A percentile compares a stretch with the other conserved stretches of the same genome.
These are phyloP conservation scores for Scedosporium minutisporum DNA, from an alignment of 2,329 filamentous ascomycete species.

Conservation along the genomic window DNA sequence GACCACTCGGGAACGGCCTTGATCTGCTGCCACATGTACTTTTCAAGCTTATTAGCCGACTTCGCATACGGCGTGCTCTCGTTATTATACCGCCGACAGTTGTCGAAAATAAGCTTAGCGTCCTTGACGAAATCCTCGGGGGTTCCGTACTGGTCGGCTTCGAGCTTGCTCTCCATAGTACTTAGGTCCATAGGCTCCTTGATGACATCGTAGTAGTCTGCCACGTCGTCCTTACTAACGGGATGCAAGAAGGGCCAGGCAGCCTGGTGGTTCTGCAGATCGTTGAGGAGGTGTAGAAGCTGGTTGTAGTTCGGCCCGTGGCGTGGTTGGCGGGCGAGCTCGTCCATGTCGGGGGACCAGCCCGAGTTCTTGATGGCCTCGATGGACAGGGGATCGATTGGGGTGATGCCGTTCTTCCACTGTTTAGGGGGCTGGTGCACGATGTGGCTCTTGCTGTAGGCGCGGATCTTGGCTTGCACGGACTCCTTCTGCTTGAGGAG, in stretches of 20 bases:
- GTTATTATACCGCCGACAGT: conserved; percentile 93
- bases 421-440: conserved; percentile 76
- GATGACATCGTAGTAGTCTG: conserved; percentile 99
- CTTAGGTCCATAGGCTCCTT: conserved; percentile 93
- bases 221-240: conserved; percentile 89
- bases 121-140: conserved; percentile 91
- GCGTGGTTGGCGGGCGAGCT: conserved; percentile 84
- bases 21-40: conserved; percentile 92
- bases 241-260: conserved; percentile 93
- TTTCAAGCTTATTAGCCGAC: conserved; percentile 83
- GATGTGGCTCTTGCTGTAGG: conserved; percentile 80
- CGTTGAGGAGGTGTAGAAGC: conserved; percentile 83
- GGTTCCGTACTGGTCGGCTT: conserved; percentile 81
- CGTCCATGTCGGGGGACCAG: conserved; percentile 97
- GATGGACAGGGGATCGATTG: conserved; percentile 80
- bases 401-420: conserved; percentile 66
- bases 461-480: conserved; percentile 88
- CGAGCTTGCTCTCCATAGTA: conserved; percentile 93
- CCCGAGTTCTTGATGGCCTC: conserved; percentile 83
- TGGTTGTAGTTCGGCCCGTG: conserved; percentile 96
- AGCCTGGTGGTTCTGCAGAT: conserved; percentile 85
- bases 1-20: conserved; percentile 91
- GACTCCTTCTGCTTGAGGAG: conserved; percentile 94
- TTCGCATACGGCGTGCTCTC: conserved; percentile 93
- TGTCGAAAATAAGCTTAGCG: conserved; percentile 81